These are phyloP conservation scores for Capronia americana DNA, from an alignment of 2,329 filamentous ascomycete genomes.

Conservation along the genomic window DNA sequence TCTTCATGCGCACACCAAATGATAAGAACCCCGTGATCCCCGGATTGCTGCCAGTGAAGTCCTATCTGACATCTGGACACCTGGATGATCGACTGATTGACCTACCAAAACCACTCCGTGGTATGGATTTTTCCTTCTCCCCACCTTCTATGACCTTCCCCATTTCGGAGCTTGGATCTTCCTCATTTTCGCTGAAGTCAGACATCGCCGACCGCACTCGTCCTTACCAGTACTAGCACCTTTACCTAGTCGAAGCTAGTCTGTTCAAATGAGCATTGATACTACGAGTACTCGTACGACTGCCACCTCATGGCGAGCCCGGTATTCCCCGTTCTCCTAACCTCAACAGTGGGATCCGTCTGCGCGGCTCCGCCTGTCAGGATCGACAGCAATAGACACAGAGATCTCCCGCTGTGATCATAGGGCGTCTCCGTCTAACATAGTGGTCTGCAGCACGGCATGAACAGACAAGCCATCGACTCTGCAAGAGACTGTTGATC, in stretches of 20 bases:
- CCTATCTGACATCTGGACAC: background rate
- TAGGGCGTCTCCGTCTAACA: background rate
- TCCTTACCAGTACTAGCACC: background rate
- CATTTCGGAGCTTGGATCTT: background rate
- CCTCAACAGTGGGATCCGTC: background rate
- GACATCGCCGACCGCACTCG: background rate
- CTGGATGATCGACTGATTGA: background rate
- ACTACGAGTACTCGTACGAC: background rate
- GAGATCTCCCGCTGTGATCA: background rate
- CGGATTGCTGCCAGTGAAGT: background rate
- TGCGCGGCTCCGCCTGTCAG: background rate
- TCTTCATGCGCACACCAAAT: background rate
- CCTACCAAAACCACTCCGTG: background rate
- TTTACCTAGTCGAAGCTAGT: background rate
- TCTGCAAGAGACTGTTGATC: background rate
- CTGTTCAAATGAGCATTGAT: background rate
- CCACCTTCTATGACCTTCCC: background rate
- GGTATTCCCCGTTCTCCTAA: background rate
- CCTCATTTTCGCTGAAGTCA: background rate
- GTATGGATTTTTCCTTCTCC: background rate
- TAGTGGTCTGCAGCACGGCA: background rate
- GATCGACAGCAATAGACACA: background rate
- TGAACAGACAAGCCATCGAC: background rate
- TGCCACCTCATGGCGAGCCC: background rate
- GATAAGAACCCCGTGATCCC: background rate